Evolutionary conservation across 768 basidiomycete species (phyloP).

Genomic region (Collybia sordida): DNA sequence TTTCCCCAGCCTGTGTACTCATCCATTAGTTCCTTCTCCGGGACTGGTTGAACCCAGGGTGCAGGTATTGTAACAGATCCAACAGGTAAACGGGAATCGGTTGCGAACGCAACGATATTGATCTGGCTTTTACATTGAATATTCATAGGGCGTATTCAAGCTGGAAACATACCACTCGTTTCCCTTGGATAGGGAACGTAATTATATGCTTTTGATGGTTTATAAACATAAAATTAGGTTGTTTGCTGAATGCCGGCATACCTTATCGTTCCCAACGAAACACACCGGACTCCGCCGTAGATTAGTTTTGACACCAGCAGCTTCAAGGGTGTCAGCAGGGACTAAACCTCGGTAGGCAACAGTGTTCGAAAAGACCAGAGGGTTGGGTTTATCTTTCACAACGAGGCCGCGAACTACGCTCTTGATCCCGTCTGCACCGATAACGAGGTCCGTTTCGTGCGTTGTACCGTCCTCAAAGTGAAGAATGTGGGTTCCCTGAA

Average conservation of each 20-base stretch:
- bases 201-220: constrained; percentile 45
- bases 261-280: constrained; percentile 47
- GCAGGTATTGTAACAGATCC: constrained; percentile 24
- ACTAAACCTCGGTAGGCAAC: constrained; percentile 52
- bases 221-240: not conserved
- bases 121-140: constrained; percentile 22
- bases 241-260: constrained; percentile 16
- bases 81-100: constrained; percentile 26
- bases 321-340: constrained; percentile 34
- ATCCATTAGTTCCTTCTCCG: constrained; percentile 42
- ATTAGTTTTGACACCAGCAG: constrained; percentile 41
- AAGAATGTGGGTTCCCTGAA: constrained; percentile 30
- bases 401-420: constrained; percentile 43
- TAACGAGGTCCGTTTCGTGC: constrained; percentile 44
- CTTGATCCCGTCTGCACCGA: constrained; percentile 56
- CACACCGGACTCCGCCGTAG: constrained; percentile 33
- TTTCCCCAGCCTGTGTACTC: constrained; percentile 45
- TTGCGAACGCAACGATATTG: constrained; percentile 46
- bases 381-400: constrained; percentile 20
- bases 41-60: constrained; percentile 42
- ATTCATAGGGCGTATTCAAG: not conserved
- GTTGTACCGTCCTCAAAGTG: constrained; percentile 50
- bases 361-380: constrained; percentile 42
- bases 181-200: constrained; percentile 45
- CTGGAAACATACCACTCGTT: constrained; percentile 32